Conservation (phyloP, 345 rosid genomes). For the Noccaea caerulescens region DNA sequence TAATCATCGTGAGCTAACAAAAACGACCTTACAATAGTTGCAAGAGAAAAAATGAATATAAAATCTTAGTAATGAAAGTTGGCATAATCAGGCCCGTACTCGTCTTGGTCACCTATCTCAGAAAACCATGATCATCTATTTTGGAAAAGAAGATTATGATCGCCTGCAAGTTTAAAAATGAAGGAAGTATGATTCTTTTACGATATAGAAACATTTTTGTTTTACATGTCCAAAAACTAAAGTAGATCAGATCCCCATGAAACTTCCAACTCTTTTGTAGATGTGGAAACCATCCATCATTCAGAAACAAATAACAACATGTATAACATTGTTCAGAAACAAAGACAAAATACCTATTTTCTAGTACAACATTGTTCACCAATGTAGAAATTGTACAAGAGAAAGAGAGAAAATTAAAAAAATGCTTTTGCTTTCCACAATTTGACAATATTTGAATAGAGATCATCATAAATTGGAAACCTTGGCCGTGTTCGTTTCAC, state of each 20-base stretch:
- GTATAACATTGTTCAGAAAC: background rate
- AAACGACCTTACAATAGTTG: background rate
- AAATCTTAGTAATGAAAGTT: background rate
- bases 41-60: background rate
- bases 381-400: background rate
- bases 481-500: too few relatives aligned
- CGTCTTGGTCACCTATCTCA: conserved; percentile 7
- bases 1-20: background rate
- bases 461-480: conserved; percentile 3
- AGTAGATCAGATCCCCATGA: background rate
- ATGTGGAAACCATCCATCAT: too few relatives aligned
- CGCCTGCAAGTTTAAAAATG: background rate
- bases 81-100: conserved; percentile 17
- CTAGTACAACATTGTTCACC: background rate
- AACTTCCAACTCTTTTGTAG: too few relatives aligned
- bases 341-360: background rate
- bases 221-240: conserved; percentile 2
- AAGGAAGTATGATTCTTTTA: background rate
- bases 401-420: conserved; percentile 1
- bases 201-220: background rate
- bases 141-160: too few relatives aligned
- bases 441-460: background rate
- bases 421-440: conserved; percentile 9
- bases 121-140: background rate
- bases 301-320: too few relatives aligned